Base-by-base conservation (phyloP, 2,329 filamentous ascomycete species). In the Diplodia sapinea region DNA sequence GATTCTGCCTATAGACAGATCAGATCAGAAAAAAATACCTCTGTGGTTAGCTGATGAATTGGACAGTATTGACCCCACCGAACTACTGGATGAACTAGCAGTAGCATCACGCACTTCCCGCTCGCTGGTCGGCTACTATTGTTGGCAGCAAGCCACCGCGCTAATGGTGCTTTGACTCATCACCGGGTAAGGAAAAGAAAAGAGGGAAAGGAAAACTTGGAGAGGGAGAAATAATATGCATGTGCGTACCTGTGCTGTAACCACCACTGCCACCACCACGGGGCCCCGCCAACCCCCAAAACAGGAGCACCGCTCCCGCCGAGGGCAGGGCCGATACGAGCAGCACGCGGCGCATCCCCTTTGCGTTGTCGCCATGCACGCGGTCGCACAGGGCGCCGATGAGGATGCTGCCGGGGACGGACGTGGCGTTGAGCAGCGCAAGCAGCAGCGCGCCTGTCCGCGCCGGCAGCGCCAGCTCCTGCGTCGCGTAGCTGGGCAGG, bases 311-410 rank as follows among this genome's bases (percentile, higher is more conserved):
- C 3, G 75, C 72, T 4, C 77, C 43, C 4, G 76, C 73, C 26
- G 38, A 49, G 77, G 77, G 9, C 77, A 79, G 17, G 79, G 57
- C 0, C 78, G 76, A 6, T 77, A 78, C 15, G 80, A 73, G 3
- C 78, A 65, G 7, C 82, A 75, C 38, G 75, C 79, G 9, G 75
- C 77, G 57, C 0, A 77, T 77, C 43, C 43, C 43, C n/a, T 20
- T 11, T 12, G 36, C 3, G 36, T 36, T 47, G 40, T 17, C 43
- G 11, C 11, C 15, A 81, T 76, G 66, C 81, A 74, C 55, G 76
- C 74, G 75, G 70, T 82, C 80, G 36, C 75, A 72, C 4, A 81
- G 73, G 11, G 73, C 66, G 15, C 81, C 81, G 68, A 82, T 79
- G 50, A 73, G 69, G 6, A 82, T 68, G 29, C 70, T 73, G 9